These are phyloP conservation scores for Physaria fendleri DNA, from an alignment of 345 rosid species.

Conservation along the genomic window DNA sequence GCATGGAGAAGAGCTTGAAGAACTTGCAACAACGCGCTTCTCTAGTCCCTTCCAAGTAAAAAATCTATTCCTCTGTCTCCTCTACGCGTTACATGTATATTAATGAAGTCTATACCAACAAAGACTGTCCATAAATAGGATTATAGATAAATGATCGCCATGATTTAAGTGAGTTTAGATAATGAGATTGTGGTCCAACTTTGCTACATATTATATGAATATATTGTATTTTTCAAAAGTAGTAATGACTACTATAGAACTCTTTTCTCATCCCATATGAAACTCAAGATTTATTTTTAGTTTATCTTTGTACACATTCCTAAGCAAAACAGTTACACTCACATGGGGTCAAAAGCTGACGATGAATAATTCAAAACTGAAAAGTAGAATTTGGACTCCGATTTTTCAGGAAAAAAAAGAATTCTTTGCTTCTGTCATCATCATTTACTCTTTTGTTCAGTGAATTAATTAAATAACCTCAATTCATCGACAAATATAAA, in stretches of 20 bases:
- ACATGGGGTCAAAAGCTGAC: slow-evolving; percentile 7
- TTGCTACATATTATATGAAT: not conserved
- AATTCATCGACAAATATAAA: not conserved
- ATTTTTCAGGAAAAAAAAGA: not conserved
- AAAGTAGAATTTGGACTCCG: slow-evolving; percentile 13
- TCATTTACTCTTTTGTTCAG: not conserved
- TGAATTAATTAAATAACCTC: not conserved
- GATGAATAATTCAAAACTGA: not conserved
- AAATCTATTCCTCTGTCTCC: not conserved
- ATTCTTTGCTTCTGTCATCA: not conserved
- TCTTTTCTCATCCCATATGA: not conserved
- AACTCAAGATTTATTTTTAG: not conserved
- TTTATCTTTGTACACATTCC: not conserved
- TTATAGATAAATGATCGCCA: not conserved
- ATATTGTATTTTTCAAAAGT: not conserved
- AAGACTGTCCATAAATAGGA: not conserved
- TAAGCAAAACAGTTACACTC: slow-evolving; percentile 2
- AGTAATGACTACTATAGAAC: not conserved
- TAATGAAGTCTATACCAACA: not conserved
- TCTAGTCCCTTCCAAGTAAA: not conserved
- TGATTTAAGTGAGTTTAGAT: not conserved
- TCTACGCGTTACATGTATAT: not conserved
- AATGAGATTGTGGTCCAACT: not conserved
- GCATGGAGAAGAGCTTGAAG: slow-evolving; percentile 90
- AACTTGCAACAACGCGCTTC: slow-evolving; percentile 76